These are phyloP conservation scores for Xerocomellus intermedius DNA, from an alignment of 768 basidiomycete genomes.

Conservation along the genomic window DNA sequence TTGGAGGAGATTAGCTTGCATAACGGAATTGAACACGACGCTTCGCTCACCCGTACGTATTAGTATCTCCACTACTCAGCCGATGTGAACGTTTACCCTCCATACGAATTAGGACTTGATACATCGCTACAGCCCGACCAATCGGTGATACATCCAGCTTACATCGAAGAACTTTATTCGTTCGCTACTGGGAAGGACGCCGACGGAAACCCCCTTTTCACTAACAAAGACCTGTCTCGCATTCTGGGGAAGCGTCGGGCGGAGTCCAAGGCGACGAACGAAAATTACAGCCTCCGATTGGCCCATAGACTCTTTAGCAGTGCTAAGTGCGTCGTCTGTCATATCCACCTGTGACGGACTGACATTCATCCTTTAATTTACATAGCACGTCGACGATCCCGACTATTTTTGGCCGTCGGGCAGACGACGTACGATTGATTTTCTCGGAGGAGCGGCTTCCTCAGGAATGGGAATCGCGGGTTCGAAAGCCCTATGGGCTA, in stretches of 20 bases:
- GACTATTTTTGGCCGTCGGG: conserved; percentile 61
- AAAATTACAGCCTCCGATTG: conserved; percentile 47
- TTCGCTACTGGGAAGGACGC: conserved; percentile 57
- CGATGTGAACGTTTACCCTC: not conserved
- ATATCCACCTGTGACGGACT: not conserved
- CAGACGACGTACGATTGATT: conserved; percentile 50
- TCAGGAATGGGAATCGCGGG: conserved; percentile 66
- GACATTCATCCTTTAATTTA: not conserved
- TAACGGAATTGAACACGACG: conserved; percentile 20
- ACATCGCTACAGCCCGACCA: conserved; percentile 48
- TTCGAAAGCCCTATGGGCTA: conserved; percentile 51
- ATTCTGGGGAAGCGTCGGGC: conserved; percentile 59
- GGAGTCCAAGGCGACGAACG: conserved; percentile 52
- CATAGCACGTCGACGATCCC: conserved; percentile 60
- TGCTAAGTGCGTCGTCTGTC: conserved; percentile 51
- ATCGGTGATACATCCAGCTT: conserved; percentile 44
- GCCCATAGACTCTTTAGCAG: conserved; percentile 64
- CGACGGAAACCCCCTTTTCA: conserved; percentile 49
- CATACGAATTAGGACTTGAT: conserved; percentile 50
- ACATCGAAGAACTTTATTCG: conserved; percentile 54
- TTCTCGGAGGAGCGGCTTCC: conserved; percentile 67
- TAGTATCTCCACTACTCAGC: not conserved
- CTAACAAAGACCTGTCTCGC: conserved; percentile 55
- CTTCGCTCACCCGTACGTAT: conserved; percentile 30
- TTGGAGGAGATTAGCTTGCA: conserved; percentile 39